Conservation (phyloP, 208 protist genomes). For the Trypanosoma lewisi region DNA sequence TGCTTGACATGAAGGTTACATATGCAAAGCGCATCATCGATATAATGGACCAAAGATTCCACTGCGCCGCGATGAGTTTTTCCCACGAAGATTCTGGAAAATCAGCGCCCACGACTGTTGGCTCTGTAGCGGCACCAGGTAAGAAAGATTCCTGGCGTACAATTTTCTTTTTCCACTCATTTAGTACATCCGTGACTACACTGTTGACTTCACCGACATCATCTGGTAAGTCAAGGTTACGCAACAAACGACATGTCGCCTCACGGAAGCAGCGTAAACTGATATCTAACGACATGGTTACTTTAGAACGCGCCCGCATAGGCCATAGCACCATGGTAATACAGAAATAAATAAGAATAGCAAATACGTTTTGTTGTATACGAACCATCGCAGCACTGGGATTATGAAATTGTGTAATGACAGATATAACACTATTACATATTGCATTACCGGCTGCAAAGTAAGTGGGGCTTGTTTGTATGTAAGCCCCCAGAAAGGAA, state of each 20-base stretch:
- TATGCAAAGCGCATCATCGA: conserved; percentile 90
- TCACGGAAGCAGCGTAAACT: conserved; percentile 82
- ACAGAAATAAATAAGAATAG: conserved; percentile 89
- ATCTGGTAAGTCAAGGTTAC: conserved; percentile 87
- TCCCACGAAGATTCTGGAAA: conserved; percentile 77
- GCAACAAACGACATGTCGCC: conserved; percentile 65
- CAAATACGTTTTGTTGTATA: conserved; percentile 91
- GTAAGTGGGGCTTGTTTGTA: conserved; percentile 79
- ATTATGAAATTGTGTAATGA: conserved; percentile 83
- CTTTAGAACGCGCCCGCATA: conserved; percentile 72
- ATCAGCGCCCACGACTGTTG: conserved; percentile 73
- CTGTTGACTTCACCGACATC: conserved; percentile 69
- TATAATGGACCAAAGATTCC: conserved; percentile 62
- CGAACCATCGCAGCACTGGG: conserved; percentile 80
- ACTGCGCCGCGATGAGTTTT: conserved; percentile 66
- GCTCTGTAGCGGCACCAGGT: conserved; percentile 76
- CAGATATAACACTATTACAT: conserved; percentile 82
- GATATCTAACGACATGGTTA: conserved; percentile 84
- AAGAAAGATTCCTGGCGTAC: conserved; percentile 55
- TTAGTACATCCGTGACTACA: conserved; percentile 57
- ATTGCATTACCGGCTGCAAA: conserved; percentile 88
- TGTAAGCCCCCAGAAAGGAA: conserved; percentile 82
- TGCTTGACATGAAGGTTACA: conserved; percentile 82
- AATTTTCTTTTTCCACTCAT: conserved; percentile 78
- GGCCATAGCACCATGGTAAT: conserved; percentile 81